Evolutionary conservation across 805 yeast species (phyloP).

Genomic region (Kodamaea lidongshanica): DNA sequence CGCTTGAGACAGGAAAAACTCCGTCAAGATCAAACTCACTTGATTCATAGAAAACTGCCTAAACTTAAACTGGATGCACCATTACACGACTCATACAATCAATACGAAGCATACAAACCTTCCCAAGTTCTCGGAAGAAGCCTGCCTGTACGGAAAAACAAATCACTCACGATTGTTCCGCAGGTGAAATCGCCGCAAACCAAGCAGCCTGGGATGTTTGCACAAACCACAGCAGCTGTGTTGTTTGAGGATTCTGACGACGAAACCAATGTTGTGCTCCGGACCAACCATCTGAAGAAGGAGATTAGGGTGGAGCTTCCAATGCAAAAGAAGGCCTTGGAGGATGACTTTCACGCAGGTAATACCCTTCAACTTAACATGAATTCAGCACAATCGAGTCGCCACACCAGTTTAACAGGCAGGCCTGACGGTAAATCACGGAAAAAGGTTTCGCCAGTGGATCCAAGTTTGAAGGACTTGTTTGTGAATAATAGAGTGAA

Average conservation of each 20-base stretch:
- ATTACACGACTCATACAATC: too few relatives aligned
- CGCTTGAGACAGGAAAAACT: too few relatives aligned
- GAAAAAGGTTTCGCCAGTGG: constrained; percentile 5
- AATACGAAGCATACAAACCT: too few relatives aligned
- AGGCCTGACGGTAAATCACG: neutral
- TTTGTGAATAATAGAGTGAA: constrained; percentile 7
- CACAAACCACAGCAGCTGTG: constrained; percentile 1
- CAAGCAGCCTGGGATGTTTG: neutral
- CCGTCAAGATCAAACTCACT: too few relatives aligned
- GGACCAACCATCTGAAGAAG: constrained; percentile 1
- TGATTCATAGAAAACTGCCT: too few relatives aligned
- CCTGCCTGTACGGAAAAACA: neutral
- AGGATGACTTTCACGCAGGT: constrained; percentile 7
- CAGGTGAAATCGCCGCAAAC: neutral
- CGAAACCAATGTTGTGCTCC: constrained; percentile 1
- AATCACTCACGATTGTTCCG: neutral
- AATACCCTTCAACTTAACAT: constrained; percentile 5
- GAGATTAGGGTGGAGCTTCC: constrained; percentile 2
- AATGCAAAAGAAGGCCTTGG: constrained; percentile 3
- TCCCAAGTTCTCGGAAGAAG: too few relatives aligned
- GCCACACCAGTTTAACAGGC: neutral
- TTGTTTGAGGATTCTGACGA: constrained; percentile 5
- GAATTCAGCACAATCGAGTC: too few relatives aligned
- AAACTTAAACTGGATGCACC: too few relatives aligned
- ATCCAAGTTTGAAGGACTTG: constrained; percentile 3